Percentiles rank a stretch among this genome's conserved stretches.
Conservation (phyloP, 345 rosid genomes). For the Rhodomyrtus tomentosa region DNA sequence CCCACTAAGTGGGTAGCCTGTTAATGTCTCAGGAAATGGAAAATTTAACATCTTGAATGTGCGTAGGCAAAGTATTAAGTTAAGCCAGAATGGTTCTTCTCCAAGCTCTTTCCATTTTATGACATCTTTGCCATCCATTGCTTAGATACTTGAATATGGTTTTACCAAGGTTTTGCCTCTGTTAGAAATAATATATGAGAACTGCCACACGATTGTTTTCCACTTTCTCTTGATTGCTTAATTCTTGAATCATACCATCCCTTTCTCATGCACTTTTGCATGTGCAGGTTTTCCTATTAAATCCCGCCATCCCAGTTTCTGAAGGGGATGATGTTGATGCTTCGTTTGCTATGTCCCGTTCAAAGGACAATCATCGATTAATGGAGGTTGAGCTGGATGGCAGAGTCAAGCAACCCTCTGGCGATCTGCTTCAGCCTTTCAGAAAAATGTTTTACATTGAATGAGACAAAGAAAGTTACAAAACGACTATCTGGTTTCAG, state of each 20-base stretch:
- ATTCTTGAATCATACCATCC: neutral
- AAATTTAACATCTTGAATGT: neutral
- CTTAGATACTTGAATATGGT: neutral
- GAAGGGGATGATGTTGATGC: slow-evolving; percentile 51
- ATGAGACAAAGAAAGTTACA: slow-evolving; percentile 25
- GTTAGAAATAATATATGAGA: neutral
- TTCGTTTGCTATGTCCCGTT: slow-evolving; percentile 69
- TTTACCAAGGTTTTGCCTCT: neutral
- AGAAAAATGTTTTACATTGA: slow-evolving; percentile 57
- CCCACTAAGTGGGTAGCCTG: neutral
- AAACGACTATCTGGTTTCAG: neutral
- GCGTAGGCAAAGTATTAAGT: neutral
- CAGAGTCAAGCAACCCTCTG: slow-evolving; percentile 45
- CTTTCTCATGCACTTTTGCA: neutral
- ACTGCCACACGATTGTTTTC: neutral
- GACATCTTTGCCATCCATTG: neutral
- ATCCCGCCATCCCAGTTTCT: slow-evolving; percentile 29
- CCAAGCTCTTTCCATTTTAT: neutral
- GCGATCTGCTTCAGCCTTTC: slow-evolving; percentile 33
- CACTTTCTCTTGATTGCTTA: neutral
- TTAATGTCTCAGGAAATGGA: neutral
- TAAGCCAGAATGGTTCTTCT: neutral
- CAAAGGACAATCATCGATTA: slow-evolving; percentile 76
- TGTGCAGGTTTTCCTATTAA: slow-evolving; percentile 76
- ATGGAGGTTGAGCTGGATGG: slow-evolving; percentile 77